These are phyloP conservation scores for Neotropicomus parvogracilis DNA, from an alignment of 1,284 basidiomycete genomes.

Conservation along the genomic window DNA sequence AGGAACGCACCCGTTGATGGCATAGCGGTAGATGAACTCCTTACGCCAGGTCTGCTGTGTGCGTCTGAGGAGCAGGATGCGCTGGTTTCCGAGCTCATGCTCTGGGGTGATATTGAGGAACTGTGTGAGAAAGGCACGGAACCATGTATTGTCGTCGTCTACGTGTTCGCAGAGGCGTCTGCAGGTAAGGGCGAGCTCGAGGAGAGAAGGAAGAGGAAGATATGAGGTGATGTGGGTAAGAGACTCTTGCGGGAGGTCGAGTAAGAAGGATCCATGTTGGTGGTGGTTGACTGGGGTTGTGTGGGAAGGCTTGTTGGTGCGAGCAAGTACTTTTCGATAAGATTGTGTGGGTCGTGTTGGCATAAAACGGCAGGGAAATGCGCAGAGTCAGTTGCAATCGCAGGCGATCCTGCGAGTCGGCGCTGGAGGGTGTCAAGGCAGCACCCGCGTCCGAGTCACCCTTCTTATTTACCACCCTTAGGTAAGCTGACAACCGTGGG, in stretches of 20 bases:
- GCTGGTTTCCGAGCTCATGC: conserved; percentile 43
- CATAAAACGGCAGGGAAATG: conserved; percentile 26
- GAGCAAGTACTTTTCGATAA: conserved; percentile 13
- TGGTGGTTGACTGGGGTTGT: neutral
- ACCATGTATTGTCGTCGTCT: conserved; percentile 80
- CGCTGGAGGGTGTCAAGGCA: conserved; percentile 1
- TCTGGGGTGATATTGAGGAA: conserved; percentile 68
- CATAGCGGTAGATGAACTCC: conserved; percentile 59
- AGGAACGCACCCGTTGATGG: conserved; percentile 47
- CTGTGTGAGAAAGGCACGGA: conserved; percentile 71
- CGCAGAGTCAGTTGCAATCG: conserved; percentile 16
- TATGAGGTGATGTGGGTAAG: conserved; percentile 78
- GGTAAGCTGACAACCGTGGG: conserved; percentile 2
- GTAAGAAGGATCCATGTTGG: conserved; percentile 53
- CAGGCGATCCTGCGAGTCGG: conserved; percentile 28
- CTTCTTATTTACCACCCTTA: conserved; percentile 3
- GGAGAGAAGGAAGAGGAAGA: conserved; percentile 64
- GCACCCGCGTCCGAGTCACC: neutral
- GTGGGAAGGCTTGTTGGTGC: conserved; percentile 1
- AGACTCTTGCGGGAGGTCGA: conserved; percentile 65
- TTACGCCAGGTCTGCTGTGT: conserved; percentile 61
- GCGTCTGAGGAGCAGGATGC: conserved; percentile 53
- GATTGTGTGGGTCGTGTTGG: conserved; percentile 25
- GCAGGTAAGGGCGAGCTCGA: conserved; percentile 56
- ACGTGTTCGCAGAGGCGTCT: conserved; percentile 59